Evolutionary conservation across 2,329 filamentous ascomycete genomes (phyloP), one percentile per base, ranked within the genome.

Genomic region (Phyllosticta ampelicida): DNA sequence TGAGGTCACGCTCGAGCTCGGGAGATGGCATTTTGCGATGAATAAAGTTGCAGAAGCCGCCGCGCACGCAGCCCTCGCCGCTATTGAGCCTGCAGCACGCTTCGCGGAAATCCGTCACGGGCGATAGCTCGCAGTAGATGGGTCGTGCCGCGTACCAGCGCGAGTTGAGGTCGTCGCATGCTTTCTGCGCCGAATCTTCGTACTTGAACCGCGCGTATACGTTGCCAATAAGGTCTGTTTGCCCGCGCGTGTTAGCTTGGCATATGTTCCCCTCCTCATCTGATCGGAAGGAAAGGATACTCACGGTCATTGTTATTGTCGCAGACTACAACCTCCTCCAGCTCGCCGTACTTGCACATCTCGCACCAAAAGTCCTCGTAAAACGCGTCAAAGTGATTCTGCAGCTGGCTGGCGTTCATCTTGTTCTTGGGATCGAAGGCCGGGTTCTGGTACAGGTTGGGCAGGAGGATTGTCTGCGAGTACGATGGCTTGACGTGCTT

Each of bases 321-420:
- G 76, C 94, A 99, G 2, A 99, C 92, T 11, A 99, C 94, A 11
- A 99, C 83, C 77, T 99, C 94, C 77, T 99, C 94, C 36, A 97
- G 81, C 76, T 97, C 90, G 65, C 94, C 94, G 73, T 95, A 99
- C 77, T 95, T 90, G 86, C 94, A 97, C 79, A 99, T 89, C 82
- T 99, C 94, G 78, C 92, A 97, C 92, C 94, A 99, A 65, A 99
- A 90, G 73, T 99, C 94, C 78, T 99, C 94, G 80, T 99, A 99
- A 75, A 99, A 99, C 69, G 94, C 94, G 75, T 99, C 94, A 72
- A 99, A 99, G 82, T 99, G 94, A 78, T 96, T 96, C 76, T 96
- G 92, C 72, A 97, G 86, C 80, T 99, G 94, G 66, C 84, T 86
- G 6, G 90, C 78, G 77, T 95, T 96, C 88, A 99, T 96, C 77